Base-by-base conservation (phyloP, 768 basidiomycete genomes). In the Mycena rebaudengoi region DNA sequence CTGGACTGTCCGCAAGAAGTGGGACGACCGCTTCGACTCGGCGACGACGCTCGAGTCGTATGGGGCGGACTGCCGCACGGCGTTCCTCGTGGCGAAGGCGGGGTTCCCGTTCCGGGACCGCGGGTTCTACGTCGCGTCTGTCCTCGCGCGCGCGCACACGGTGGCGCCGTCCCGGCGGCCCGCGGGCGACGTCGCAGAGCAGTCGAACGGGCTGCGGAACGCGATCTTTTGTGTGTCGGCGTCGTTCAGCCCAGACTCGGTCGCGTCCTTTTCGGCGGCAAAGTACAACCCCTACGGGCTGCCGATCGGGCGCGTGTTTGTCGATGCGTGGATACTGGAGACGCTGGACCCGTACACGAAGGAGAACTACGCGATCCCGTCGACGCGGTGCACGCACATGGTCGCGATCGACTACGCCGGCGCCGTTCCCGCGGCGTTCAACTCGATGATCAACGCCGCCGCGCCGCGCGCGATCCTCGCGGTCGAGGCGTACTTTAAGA, bases 271-370 rank as follows among this genome's bases (percentile, higher is more conserved):
- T 71, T 82, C 85, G 21, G 43, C 84, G 2, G 72, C 76, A 7
- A 95, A 93, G 73, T 91, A 92, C 75, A 98, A 99, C 74, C 82
- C 94, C 0, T 86, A 87, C 53, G 70, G 60, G 1, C 83, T 94
- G 10, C 93, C 94, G 0, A 81, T 93, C 16, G 97, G 95, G 2
- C 87, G 91, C 14, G 81, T 95, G 32, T 89, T 92, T 67, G 79
- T 99, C 7, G 96, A 98, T 70, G 97, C 92, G 2, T 99, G 98
- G 98, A 88, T 97, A 30, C 77, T 98, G 70, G 96, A 99, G 80
- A 98, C 97, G 4, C 85, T 99, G 46, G 97, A 99, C 72, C 96
- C 96, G 0, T 98, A 98, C 62, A 91, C 94, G 23, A 90, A 90
- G 63, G 95, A 97, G 76, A 95, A 94, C 66, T 97, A 95, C 72